Conservation (phyloP, 768 basidiomycete genomes). For the Panus rudis region DNA sequence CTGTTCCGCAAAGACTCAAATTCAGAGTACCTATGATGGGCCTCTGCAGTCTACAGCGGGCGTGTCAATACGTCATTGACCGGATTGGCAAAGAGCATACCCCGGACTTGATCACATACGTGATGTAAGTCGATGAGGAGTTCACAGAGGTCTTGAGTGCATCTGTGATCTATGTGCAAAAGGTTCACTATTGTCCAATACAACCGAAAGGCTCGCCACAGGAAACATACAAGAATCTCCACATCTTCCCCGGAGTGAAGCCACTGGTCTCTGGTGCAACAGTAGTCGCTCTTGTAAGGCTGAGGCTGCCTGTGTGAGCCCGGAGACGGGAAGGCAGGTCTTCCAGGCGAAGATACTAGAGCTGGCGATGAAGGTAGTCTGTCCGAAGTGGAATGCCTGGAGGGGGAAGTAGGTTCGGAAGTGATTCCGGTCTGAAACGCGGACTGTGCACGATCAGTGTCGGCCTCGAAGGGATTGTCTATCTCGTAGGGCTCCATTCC, state of each 20-base stretch:
- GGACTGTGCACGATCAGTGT: conserved; percentile 25
- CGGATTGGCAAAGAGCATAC: conserved; percentile 33
- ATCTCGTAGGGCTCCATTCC: conserved; percentile 34
- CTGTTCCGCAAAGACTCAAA: conserved; percentile 88
- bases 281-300: conserved; percentile 69
- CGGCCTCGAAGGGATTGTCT: conserved; percentile 35
- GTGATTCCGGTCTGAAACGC: conserved; percentile 44
- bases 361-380: conserved; percentile 37
- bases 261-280: conserved; percentile 68
- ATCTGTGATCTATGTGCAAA: conserved; percentile 67
- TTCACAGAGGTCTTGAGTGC: conserved; percentile 92
- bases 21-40: conserved; percentile 91
- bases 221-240: conserved; percentile 61
- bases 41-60: conserved; percentile 58
- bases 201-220: neutral
- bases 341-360: conserved; percentile 31
- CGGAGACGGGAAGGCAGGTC: conserved; percentile 47
- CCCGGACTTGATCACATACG: conserved; percentile 87
- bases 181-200: neutral
- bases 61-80: conserved; percentile 9
- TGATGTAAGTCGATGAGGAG: conserved; percentile 86
- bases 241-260: conserved; percentile 78
- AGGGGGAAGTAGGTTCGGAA: conserved; percentile 59
- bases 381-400: conserved; percentile 30
- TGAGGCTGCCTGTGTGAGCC: conserved; percentile 47